A percentile compares a stretch with the other conserved stretches of the same genome.
These are phyloP conservation scores for Salvia hispanica DNA, from an alignment of 257 asterid genomes.

Conservation along the genomic window DNA sequence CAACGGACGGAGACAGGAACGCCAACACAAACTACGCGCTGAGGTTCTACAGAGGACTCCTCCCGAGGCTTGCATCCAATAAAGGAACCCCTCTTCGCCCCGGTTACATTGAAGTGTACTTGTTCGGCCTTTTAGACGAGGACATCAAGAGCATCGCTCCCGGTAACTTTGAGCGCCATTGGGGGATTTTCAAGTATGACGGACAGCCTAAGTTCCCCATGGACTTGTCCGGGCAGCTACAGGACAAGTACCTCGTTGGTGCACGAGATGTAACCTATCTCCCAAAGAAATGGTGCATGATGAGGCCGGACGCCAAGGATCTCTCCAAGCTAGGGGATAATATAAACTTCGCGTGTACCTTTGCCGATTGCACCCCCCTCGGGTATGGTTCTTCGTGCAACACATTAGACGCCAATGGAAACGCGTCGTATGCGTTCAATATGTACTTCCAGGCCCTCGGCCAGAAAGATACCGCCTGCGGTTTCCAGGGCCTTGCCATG, in stretches of 20 bases:
- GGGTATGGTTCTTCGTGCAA: slow-evolving; percentile 80
- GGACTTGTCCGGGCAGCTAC: slow-evolving; percentile 59
- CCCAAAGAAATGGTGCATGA: slow-evolving; percentile 61
- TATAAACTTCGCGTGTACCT: slow-evolving; percentile 63
- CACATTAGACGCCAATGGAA: slow-evolving; percentile 62
- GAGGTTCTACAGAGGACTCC: slow-evolving; percentile 67
- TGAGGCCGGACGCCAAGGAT: slow-evolving; percentile 55
- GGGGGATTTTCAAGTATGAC: slow-evolving; percentile 79
- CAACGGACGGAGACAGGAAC: slow-evolving; percentile 65
- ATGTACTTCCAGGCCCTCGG: slow-evolving; percentile 63
- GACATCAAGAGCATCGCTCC: slow-evolving; percentile 74
- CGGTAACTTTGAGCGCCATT: slow-evolving; percentile 75
- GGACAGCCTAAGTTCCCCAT: slow-evolving; percentile 82
- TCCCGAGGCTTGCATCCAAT: slow-evolving; percentile 62
- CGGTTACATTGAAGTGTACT: slow-evolving; percentile 62
- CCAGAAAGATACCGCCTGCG: slow-evolving; percentile 53
- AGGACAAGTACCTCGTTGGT: slow-evolving; percentile 54
- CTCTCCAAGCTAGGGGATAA: slow-evolving; percentile 55
- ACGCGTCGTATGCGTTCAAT: slow-evolving; percentile 75
- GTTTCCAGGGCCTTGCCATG: slow-evolving; percentile 64
- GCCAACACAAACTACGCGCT: slow-evolving; percentile 56
- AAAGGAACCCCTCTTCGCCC: slow-evolving; percentile 80
- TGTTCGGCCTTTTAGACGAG: slow-evolving; percentile 81
- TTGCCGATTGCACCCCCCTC: slow-evolving; percentile 68
- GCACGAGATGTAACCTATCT: slow-evolving; percentile 63